Percentiles rank a stretch among this genome's conserved stretches.
Evolutionary conservation across 495 filamentous ascomycete species (phyloP).

Genomic region (Penicillium alfredii): DNA sequence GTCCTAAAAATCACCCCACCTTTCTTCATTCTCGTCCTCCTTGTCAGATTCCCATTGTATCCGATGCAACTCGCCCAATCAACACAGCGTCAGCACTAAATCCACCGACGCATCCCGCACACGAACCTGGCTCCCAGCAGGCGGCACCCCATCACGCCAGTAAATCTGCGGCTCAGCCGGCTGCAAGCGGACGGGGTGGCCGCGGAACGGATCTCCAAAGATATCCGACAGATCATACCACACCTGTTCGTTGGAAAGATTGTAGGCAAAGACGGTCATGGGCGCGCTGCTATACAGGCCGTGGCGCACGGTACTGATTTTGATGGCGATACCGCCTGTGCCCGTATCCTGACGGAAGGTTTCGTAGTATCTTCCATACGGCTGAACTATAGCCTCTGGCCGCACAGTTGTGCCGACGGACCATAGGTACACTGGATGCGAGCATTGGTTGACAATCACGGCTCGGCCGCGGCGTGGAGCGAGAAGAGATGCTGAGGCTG

Average conservation of each 20-base stretch:
- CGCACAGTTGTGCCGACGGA: slow-evolving; percentile 41
- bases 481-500: slow-evolving; percentile 3
- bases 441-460: slow-evolving; percentile 46
- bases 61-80: too few species aligned
- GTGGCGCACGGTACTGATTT: slow-evolving; percentile 42
- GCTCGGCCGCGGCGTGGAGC: slow-evolving; percentile 36
- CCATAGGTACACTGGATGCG: slow-evolving; percentile 46
- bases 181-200: slow-evolving; percentile 32
- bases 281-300: slow-evolving; percentile 47
- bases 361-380: slow-evolving; percentile 31
- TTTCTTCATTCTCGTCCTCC: too few species aligned
- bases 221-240: slow-evolving; percentile 56
- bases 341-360: slow-evolving; percentile 36
- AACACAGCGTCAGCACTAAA: slow-evolving; percentile 34
- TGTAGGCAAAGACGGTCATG: slow-evolving; percentile 51
- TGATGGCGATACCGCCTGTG: slow-evolving; percentile 51
- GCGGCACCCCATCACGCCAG: slow-evolving; percentile 46
- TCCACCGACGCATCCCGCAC: slow-evolving; percentile 27
- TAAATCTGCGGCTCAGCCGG: slow-evolving; percentile 37
- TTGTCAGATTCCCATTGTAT: too few species aligned
- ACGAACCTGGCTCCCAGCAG: slow-evolving; percentile 45
- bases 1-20: too few species aligned
- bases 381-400: slow-evolving; percentile 21
- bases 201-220: slow-evolving; percentile 51
- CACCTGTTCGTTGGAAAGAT: slow-evolving; percentile 38